Evolutionary conservation across 169 alveolate species (phyloP).

Genomic region (Theileria orientalis): DNA sequence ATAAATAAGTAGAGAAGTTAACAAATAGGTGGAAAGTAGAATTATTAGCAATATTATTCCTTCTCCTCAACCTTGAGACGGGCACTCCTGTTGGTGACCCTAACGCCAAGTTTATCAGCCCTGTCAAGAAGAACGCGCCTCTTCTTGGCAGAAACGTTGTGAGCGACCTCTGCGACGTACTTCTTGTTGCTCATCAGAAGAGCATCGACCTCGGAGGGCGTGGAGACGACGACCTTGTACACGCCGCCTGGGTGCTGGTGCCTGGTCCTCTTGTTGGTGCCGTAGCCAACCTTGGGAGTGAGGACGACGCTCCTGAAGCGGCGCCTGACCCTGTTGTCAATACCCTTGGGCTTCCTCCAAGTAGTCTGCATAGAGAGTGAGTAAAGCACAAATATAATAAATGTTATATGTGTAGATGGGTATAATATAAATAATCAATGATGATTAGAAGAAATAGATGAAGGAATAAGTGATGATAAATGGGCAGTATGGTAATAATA

Average conservation of each 20-base stretch:
- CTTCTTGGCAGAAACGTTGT: slow-evolving; percentile 88
- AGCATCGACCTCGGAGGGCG: slow-evolving; percentile 89
- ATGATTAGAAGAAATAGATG: neutral
- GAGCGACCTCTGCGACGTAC: slow-evolving; percentile 92
- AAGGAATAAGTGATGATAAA: no score
- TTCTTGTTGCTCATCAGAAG: slow-evolving; percentile 94
- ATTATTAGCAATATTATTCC: no score
- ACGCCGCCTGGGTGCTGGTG: slow-evolving; percentile 90
- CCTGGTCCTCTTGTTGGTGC: slow-evolving; percentile 92
- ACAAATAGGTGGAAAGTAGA: no score
- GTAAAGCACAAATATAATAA: neutral
- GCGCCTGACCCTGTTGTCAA: slow-evolving; percentile 95
- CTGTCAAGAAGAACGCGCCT: slow-evolving; percentile 89
- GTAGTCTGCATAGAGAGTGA: slow-evolving; percentile 66
- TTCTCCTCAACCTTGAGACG: slow-evolving; percentile 74
- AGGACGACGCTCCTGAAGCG: slow-evolving; percentile 91
- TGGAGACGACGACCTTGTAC: slow-evolving; percentile 89
- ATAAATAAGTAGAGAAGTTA: no score
- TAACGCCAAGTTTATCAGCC: slow-evolving; percentile 91
- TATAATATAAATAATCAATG: neutral
- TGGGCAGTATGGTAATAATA: no score
- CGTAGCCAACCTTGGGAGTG: slow-evolving; percentile 96
- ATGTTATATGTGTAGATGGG: no score
- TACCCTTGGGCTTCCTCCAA: slow-evolving; percentile 98
- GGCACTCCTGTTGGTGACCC: slow-evolving; percentile 87